A percentile compares a stretch with the other conserved stretches of the same genome.
These are phyloP conservation scores for Pyricularia pennisetigena DNA, from an alignment of 2,329 filamentous ascomycete species.

Conservation along the genomic window DNA sequence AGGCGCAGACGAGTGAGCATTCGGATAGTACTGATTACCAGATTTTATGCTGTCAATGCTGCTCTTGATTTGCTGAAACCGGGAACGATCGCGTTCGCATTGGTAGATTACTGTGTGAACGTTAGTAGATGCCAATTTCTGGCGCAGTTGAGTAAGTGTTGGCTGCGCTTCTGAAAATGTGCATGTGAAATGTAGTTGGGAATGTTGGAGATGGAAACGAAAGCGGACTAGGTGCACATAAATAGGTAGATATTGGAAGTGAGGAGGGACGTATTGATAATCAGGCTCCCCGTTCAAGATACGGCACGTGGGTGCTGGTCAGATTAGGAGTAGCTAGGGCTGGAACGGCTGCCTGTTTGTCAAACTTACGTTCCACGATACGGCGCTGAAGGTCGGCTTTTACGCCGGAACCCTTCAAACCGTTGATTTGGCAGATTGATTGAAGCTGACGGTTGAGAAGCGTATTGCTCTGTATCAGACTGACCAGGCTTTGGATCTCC, in stretches of 20 bases:
- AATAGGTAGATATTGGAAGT: neutral
- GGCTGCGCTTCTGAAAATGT: neutral
- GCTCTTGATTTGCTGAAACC: slow-evolving; percentile 32
- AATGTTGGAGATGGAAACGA: neutral
- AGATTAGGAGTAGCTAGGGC: slow-evolving; percentile 5
- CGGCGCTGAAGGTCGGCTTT: slow-evolving; percentile 75
- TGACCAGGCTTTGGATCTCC: slow-evolving; percentile 35
- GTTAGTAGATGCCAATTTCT: neutral
- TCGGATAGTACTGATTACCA: neutral
- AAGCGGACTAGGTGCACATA: neutral
- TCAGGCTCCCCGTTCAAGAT: neutral
- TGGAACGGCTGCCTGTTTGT: slow-evolving; percentile 5
- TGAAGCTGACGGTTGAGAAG: slow-evolving; percentile 59
- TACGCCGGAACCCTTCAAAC: slow-evolving; percentile 68
- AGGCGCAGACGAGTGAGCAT: neutral
- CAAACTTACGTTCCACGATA: slow-evolving; percentile 63
- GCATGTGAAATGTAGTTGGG: neutral
- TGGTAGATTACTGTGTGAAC: slow-evolving; percentile 30
- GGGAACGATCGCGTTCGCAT: slow-evolving; percentile 25
- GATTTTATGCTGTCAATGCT: slow-evolving; percentile 19
- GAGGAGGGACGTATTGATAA: neutral
- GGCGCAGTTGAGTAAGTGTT: neutral
- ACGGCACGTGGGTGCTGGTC: neutral
- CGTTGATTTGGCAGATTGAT: slow-evolving; percentile 64
- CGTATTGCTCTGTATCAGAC: slow-evolving; percentile 30